These are phyloP conservation scores for Arthrobotrys conoides DNA, from an alignment of 2,329 filamentous ascomycete species.

Conservation along the genomic window DNA sequence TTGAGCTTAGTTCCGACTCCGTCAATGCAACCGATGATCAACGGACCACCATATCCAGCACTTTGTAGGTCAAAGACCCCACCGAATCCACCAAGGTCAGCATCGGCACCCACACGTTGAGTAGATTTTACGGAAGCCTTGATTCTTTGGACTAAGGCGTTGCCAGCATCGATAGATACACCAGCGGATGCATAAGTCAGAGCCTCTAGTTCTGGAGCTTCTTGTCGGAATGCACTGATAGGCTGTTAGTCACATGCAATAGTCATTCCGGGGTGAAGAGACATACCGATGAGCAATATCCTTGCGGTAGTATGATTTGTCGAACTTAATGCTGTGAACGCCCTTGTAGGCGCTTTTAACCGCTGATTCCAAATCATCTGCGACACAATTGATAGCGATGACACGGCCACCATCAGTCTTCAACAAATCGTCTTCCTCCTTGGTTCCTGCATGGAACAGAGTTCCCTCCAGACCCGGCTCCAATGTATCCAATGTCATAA, in stretches of 20 bases:
- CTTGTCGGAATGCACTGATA: slow-evolving; percentile 64
- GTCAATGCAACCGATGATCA: slow-evolving; percentile 93
- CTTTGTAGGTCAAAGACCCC: slow-evolving; percentile 84
- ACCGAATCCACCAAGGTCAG: slow-evolving; percentile 94
- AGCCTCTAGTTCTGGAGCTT: slow-evolving; percentile 66
- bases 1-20: slow-evolving; percentile 97
- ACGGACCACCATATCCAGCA: slow-evolving; percentile 82
- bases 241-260: slow-evolving; percentile 27
- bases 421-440: slow-evolving; percentile 75
- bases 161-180: slow-evolving; percentile 94
- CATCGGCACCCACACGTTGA: slow-evolving; percentile 86
- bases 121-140: slow-evolving; percentile 91
- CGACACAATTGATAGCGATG: slow-evolving; percentile 89
- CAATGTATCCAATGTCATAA: slow-evolving; percentile 71
- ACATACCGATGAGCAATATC: slow-evolving; percentile 83
- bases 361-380: slow-evolving; percentile 81
- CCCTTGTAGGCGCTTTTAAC: slow-evolving; percentile 90
- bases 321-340: slow-evolving; percentile 83
- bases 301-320: slow-evolving; percentile 90
- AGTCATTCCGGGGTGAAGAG: neutral
- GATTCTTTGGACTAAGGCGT: slow-evolving; percentile 91
- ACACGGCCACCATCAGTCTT: slow-evolving; percentile 89
- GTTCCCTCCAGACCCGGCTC: slow-evolving; percentile 70
- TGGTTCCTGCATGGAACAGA: slow-evolving; percentile 94
- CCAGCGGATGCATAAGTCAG: slow-evolving; percentile 95